Base-by-base conservation (phyloP, 257 asterid species). In the Capsicum rhomboideum region DNA sequence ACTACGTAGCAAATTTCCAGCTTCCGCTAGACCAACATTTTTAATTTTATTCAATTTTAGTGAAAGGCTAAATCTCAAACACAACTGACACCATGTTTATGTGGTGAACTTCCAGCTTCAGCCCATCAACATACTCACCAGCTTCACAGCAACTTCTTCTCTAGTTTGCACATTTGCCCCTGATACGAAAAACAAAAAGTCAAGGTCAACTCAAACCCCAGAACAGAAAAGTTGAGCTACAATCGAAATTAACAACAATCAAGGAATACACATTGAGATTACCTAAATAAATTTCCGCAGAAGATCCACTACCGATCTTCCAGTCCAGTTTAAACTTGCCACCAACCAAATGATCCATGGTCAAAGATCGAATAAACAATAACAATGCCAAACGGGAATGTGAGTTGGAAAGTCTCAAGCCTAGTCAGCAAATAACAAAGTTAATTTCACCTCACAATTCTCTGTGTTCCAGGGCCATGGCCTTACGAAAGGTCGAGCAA, bases 71-170 rank as follows among this genome's bases (percentile, higher is more conserved):
- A 77, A 77, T 77, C 64, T 50, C 21, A 28, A 77, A 77, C 44
- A 50, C 31, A 71, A n/a, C 42, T 2, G 14, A 11, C 79, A 71
- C 79, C 54, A 71, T 68, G 20, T n/a, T 40, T 0, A 63, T 63
- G 11, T 63, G 40, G 71, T 63, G 40, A 63, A 13, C 20, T 63
- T 63, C 71, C 71, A 63, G 40, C 10, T 63, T 63, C 61, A 63
- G 71, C 40, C 26, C 26, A 42, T 18, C 23, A 40, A 31, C 67
- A 49, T 10, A 88, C 97, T 90, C 86, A 95, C 98, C 91, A 93
- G 90, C 91, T 95, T 95, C 84, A 89, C 98, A 81, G 98, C 98
- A 87, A 95, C 97, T 90, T 95, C 97, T 80, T 95, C 98, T 42
- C 95, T 96, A 74, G 90, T 89, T 87, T 91, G 98, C 42, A 92